These are phyloP conservation scores for Aspergillus melleus DNA, from an alignment of 2,329 filamentous ascomycete genomes.

Conservation along the genomic window DNA sequence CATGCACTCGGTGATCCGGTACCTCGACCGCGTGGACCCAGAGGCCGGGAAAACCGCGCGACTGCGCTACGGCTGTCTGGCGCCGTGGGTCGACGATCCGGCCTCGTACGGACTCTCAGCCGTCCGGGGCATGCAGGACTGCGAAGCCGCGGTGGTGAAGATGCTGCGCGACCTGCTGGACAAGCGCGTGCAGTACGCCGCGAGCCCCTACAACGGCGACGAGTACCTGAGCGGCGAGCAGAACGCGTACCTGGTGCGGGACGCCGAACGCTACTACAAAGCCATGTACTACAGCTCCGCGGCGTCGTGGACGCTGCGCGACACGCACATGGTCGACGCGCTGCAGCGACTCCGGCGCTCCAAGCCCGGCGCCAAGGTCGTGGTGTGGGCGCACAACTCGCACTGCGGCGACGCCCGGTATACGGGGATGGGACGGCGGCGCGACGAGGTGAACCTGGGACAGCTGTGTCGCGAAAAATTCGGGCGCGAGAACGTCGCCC, in stretches of 20 bases:
- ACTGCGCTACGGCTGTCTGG: conserved; percentile 48
- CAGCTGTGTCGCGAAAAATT: conserved; percentile 53
- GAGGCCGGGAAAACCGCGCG: conserved; percentile 46
- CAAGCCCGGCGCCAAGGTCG: conserved; percentile 45
- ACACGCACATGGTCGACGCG: conserved; percentile 55
- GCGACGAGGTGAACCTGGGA: conserved; percentile 53
- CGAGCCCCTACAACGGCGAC: conserved; percentile 40
- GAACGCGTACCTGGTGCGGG: conserved; percentile 51
- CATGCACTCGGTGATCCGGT: conserved; percentile 50
- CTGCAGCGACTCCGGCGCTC: conserved; percentile 47
- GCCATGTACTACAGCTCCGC: conserved; percentile 53
- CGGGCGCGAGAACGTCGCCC: conserved; percentile 41
- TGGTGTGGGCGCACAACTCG: conserved; percentile 57
- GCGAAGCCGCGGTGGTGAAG: conserved; percentile 46
- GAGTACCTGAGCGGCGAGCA: conserved; percentile 53
- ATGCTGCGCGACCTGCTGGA: conserved; percentile 49
- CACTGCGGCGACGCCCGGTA: conserved; percentile 56
- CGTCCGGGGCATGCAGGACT: conserved; percentile 45
- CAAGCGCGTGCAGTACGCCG: conserved; percentile 44
- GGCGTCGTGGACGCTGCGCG: conserved; percentile 54
- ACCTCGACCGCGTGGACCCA: conserved; percentile 49
- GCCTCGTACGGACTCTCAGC: conserved; percentile 49
- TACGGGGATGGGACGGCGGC: conserved; percentile 49
- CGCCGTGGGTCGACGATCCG: conserved; percentile 53
- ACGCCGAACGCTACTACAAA: conserved; percentile 54